Base-by-base conservation (phyloP, 2,329 filamentous ascomycete genomes). In the Penicillium brasilianum region DNA sequence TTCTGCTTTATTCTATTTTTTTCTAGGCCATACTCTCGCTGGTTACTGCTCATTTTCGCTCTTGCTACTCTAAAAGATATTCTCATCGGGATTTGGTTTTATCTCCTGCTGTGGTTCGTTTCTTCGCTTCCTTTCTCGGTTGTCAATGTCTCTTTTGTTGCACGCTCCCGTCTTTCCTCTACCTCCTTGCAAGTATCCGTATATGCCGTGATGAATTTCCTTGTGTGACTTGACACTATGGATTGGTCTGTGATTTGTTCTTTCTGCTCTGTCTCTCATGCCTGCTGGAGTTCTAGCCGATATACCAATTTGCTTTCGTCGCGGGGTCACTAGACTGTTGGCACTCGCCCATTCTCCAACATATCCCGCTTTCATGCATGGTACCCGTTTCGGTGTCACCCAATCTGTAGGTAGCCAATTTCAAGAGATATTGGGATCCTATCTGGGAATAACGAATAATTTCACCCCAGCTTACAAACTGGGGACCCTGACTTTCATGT, bases 271-370 rank as follows among this genome's bases (percentile, higher is more conserved):
- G 37, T 56, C 41, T 63, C 54, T 43, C 30, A 37, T 63, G 57
- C 65, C 62, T 63, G 53, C 61, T 63, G 68, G 66, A 60, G 66
- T 69, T 68, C 56, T 63, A 65, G 69, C 62, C 60, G 57, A 69
- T 68, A 71, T 72, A 71, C 69, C 68, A 69, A 66, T 71, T 71
- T 69, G 63, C 59, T 60, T 64, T 57, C 50, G 55, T 59, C 39
- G 49, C 43, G 46, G 30, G 58, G 55, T 60, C 36, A 44, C 43
- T 61, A 64, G 55, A 64, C 51, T 34, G 50, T 61, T 51, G 46
- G 53, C 34, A 28, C 52, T 51, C 37, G 43, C 28, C 39, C 54
- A 30, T 57, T 59, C 52, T 59, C 55, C 43, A 25, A 61, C 56
- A 58, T 56, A 39, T 50, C 8, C 57, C 57, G 53, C 60, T 59